These are phyloP conservation scores for Perkinsela sp. DNA, from an alignment of 208 protist species.

Conservation along the genomic window DNA sequence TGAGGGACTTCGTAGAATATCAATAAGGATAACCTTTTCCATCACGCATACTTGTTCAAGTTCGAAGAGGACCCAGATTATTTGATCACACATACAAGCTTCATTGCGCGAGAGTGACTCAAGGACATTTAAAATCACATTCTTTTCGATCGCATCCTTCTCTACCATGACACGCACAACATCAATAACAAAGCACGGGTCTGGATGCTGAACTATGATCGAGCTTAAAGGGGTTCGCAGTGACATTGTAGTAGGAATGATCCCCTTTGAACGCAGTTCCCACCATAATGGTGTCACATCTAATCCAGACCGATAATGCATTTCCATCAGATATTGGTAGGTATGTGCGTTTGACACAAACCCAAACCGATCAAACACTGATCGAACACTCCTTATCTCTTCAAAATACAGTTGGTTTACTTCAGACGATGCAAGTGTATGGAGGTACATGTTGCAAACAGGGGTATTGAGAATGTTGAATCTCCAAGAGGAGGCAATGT, in stretches of 20 bases:
- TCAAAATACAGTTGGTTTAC: not conserved
- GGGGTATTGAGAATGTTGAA: not conserved
- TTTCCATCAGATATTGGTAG: slow-evolving; percentile 41
- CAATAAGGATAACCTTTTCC: slow-evolving; percentile 28
- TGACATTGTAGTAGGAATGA: slow-evolving; percentile 23
- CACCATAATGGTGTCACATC: slow-evolving; percentile 25
- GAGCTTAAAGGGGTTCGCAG: slow-evolving; percentile 24
- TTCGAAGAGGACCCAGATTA: slow-evolving; percentile 41
- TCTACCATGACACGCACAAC: slow-evolving; percentile 20
- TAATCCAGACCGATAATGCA: slow-evolving; percentile 30
- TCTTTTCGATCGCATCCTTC: slow-evolving; percentile 19
- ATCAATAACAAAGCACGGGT: slow-evolving; percentile 23
- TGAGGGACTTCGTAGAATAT: slow-evolving; percentile 33
- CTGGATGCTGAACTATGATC: slow-evolving; percentile 17
- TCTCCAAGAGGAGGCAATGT: not conserved
- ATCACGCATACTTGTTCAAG: slow-evolving; percentile 39
- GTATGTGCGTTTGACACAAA: slow-evolving; percentile 20
- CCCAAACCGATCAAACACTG: not conserved
- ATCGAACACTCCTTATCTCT: not conserved
- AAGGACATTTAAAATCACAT: slow-evolving; percentile 18
- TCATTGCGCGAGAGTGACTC: slow-evolving; percentile 16
- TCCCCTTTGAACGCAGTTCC: slow-evolving; percentile 11
- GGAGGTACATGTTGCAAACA: not conserved
- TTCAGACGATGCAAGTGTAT: not conserved
- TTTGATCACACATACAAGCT: slow-evolving; percentile 3